Conservation (phyloP, 768 basidiomycete genomes). For the Termitomyces sp. region DNA sequence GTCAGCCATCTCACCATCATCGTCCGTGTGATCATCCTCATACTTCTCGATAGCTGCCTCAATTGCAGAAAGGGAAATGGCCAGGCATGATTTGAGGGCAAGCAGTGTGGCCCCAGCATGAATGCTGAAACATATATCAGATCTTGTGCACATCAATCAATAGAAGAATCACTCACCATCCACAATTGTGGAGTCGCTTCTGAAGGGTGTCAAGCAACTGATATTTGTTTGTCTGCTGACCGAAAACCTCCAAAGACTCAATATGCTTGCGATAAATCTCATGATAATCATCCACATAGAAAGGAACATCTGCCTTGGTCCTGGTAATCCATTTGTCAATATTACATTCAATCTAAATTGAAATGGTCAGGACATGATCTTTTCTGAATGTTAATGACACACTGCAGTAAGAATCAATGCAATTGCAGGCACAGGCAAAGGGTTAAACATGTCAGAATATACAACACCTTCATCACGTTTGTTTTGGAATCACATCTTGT, state of each 20-base stretch:
- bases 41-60: slow-evolving; percentile 1
- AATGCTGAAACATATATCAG: neutral
- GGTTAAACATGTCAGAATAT: slow-evolving; percentile 22
- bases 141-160: too few species aligned
- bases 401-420: slow-evolving; percentile 17
- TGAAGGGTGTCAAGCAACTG: neutral
- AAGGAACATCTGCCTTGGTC: slow-evolving; percentile 1
- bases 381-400: neutral
- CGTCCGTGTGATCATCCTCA: neutral
- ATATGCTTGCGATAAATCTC: slow-evolving; percentile 3
- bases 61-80: neutral
- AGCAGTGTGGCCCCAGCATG: neutral
- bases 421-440: slow-evolving; percentile 12
- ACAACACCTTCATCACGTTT: slow-evolving; percentile 22
- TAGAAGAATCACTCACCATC: slow-evolving; percentile 1
- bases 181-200: slow-evolving; percentile 1
- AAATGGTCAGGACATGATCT: neutral
- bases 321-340: slow-evolving; percentile 7
- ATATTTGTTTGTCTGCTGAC: neutral
- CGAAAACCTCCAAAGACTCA: neutral
- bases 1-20: neutral
- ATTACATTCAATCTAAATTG: slow-evolving; percentile 6
- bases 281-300: slow-evolving; percentile 6
- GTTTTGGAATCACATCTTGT: slow-evolving; percentile 27
- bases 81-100: neutral